Conservation (phyloP, 345 rosid species). For the Orychophragmus violaceus region DNA sequence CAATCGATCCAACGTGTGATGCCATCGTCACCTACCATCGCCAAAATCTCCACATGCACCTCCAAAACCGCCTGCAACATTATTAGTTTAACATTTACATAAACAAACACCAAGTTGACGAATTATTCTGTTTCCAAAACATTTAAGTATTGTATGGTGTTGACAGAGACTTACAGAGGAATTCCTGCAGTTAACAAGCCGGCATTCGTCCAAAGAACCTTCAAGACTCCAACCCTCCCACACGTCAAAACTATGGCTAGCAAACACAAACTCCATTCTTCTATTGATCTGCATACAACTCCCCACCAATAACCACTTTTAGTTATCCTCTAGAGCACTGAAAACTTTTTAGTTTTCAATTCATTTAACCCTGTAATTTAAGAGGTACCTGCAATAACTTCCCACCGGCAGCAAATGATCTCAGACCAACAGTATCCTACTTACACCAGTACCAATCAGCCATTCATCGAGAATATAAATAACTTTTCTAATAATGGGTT, state of each 20-base stretch:
- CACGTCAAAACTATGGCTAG: constrained; percentile 96
- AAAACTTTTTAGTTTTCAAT: neutral
- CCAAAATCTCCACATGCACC: constrained; percentile 74
- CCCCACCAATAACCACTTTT: constrained; percentile 3
- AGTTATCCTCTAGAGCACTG: neutral
- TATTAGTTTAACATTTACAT: constrained; percentile 1
- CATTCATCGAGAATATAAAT: neutral
- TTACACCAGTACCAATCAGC: constrained; percentile 1
- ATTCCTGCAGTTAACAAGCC: constrained; percentile 86
- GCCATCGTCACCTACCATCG: constrained; percentile 76
- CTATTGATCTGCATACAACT: constrained; percentile 67
- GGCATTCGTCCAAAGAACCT: constrained; percentile 84
- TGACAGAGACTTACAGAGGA: constrained; percentile 45
- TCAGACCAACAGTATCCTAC: constrained; percentile 94
- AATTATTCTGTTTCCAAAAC: neutral
- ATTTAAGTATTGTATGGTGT: neutral
- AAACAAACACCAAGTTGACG: neutral
- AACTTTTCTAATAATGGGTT: neutral
- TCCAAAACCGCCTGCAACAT: constrained; percentile 75
- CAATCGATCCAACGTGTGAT: constrained; percentile 85
- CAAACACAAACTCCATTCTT: constrained; percentile 93
- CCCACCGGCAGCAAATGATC: constrained; percentile 99
- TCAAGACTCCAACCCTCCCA: constrained; percentile 99
- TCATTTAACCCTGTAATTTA: neutral
- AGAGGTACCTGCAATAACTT: constrained; percentile 86